phyloP scores from a whole-genome alignment of 2,329 filamentous ascomycete species.

The Eurotiales sp. region DNA sequence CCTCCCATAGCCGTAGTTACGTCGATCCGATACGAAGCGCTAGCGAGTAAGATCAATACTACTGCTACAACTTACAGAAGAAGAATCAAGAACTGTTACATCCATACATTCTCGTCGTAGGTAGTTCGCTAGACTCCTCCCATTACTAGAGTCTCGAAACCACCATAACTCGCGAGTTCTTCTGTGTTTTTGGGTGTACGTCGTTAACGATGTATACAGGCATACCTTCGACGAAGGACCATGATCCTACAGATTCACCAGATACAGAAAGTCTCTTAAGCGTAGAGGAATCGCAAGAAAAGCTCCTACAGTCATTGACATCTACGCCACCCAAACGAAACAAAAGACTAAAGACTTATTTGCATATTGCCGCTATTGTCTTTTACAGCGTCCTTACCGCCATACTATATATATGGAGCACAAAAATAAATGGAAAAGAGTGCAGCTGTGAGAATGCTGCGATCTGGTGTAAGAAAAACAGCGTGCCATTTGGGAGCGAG shows the following conservation, averaged over 20 bases:
- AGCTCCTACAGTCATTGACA: not conserved
- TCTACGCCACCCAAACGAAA: not conserved
- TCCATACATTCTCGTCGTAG: not conserved
- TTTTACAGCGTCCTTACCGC: not conserved
- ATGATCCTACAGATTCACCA: not conserved
- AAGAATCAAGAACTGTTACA: not conserved
- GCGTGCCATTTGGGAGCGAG: not conserved
- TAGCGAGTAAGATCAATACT: too few species aligned
- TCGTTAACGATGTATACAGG: not conserved
- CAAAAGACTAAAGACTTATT: not conserved
- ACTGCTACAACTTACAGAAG: too few species aligned
- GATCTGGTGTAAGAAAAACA: not conserved
- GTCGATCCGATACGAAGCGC: too few species aligned
- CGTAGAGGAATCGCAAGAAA: not conserved
- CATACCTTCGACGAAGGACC: not conserved
- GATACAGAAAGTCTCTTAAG: constrained; percentile 1
- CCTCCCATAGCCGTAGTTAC: too few species aligned
- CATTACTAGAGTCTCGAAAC: not conserved
- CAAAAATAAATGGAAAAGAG: not conserved
- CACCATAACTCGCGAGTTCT: not conserved
- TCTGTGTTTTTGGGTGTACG: not conserved
- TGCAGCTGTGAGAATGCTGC: not conserved
- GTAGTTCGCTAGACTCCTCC: not conserved
- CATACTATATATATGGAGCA: constrained; percentile 1
- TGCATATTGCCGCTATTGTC: constrained; percentile 1